phyloP scores from a whole-genome alignment of 2,329 filamentous ascomycete species.

The Teratosphaeria viscida region DNA sequence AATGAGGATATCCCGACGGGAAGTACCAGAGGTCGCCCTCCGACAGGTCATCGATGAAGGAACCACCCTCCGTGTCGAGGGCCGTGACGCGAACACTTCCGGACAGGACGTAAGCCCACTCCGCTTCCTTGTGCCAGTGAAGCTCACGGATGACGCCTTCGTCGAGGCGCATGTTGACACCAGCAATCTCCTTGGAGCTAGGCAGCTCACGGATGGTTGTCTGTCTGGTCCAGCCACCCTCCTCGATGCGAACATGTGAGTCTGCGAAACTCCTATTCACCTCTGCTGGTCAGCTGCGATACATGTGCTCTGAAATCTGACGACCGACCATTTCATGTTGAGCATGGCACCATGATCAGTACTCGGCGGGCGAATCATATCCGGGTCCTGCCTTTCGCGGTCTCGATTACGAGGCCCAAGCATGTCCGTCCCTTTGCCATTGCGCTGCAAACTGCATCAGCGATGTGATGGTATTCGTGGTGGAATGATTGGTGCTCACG shows the following conservation, averaged over 20 bases:
- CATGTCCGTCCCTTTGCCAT: constrained; percentile 48
- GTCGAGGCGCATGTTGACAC: constrained; percentile 69
- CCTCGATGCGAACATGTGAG: constrained; percentile 44
- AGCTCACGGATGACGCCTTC: constrained; percentile 64
- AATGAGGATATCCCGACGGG: constrained; percentile 66
- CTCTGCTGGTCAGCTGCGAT: not conserved
- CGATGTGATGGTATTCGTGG: not conserved
- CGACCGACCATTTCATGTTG: constrained; percentile 55
- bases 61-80: constrained; percentile 64
- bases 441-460: constrained; percentile 10
- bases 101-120: constrained; percentile 66
- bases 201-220: constrained; percentile 57
- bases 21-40: constrained; percentile 77
- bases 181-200: constrained; percentile 58
- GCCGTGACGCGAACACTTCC: constrained; percentile 57
- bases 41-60: constrained; percentile 65
- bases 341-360: constrained; percentile 61
- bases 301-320: not conserved
- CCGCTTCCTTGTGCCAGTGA: constrained; percentile 72
- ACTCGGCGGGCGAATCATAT: constrained; percentile 59
- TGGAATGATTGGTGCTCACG: constrained; percentile 11
- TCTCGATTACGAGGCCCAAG: constrained; percentile 60
- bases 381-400: constrained; percentile 59
- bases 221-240: constrained; percentile 68
- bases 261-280: constrained; percentile 31